These are phyloP conservation scores for Epipyxis sp. DNA, from an alignment of 108 stramenopile genomes.

Conservation along the genomic window DNA sequence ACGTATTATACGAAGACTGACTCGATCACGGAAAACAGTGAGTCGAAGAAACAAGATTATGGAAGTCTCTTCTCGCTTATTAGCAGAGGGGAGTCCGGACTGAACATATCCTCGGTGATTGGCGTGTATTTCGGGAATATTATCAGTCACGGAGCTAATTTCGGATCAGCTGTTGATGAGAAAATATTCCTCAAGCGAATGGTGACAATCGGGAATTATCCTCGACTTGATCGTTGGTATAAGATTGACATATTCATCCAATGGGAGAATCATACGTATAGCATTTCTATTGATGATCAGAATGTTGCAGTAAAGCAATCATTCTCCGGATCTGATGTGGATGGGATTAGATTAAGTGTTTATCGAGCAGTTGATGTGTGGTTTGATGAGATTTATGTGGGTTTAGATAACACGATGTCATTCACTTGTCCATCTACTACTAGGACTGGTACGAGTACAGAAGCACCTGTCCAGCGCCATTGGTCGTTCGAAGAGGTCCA, in stretches of 20 bases:
- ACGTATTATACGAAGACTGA: conserved; percentile 41
- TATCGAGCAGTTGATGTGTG: conserved; percentile 55
- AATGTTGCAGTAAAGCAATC: conserved; percentile 38
- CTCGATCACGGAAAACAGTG: neutral
- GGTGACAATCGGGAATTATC: conserved; percentile 5
- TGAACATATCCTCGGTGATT: conserved; percentile 46
- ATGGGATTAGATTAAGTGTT: conserved; percentile 56
- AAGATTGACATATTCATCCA: conserved; percentile 72
- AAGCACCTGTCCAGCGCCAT: conserved; percentile 54
- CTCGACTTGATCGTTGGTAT: conserved; percentile 56
- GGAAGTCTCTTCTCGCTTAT: conserved; percentile 43
- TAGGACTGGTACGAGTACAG: conserved; percentile 35
- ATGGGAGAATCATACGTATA: conserved; percentile 61
- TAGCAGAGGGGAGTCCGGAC: conserved; percentile 28
- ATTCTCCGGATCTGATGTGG: conserved; percentile 49
- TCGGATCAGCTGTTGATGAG: conserved; percentile 45
- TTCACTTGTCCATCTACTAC: conserved; percentile 57
- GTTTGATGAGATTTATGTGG: conserved; percentile 75
- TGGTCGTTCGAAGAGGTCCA: conserved; percentile 64
- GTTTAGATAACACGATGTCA: conserved; percentile 66
- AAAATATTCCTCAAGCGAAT: neutral
- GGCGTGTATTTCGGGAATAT: conserved; percentile 56
- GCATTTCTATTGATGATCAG: conserved; percentile 62
- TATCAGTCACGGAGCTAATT: conserved; percentile 56
- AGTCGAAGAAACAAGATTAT: conserved; percentile 28